Evolutionary conservation across 2,329 filamentous ascomycete genomes (phyloP), one percentile per base, ranked within the genome.

Genomic region (Arthrobotrys entomopaga): DNA sequence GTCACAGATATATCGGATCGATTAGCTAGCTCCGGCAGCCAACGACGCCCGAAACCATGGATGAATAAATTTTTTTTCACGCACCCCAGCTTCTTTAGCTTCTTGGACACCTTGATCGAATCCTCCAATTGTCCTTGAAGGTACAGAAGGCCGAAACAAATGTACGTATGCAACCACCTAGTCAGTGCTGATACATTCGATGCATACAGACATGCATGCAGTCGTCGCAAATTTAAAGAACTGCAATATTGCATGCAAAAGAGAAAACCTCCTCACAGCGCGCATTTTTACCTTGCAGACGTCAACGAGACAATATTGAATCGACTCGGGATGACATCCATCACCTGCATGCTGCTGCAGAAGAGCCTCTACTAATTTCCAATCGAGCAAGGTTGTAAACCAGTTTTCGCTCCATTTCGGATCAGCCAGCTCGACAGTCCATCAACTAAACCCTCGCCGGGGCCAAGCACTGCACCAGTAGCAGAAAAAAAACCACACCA

Each of bases 311-410:
- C 5, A 34, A 34, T 34, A 56, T 65, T 26, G 22, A 65, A 46
- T 42, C 42, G 42, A 46, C 53, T 57, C 34, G 53, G 42, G 53
- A 57, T 57, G 53, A 57, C 53, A 57, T 57, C 53, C 53, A 2
- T 61, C 29, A 54, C 56, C 60, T 69, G 65, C 65, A 69, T 24
- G 56, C 20, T 43, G 46, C 49, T 69, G 65, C 65, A 69, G 34
- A 59, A 69, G 65, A 69, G 65, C 65, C 65, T 69, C 65, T 40
- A 60, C 60, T 69, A 69, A 69, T 69, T 69, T 69, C 65, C 16
- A 66, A 65, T 26, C 16, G 22, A 15, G 29, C 64, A 67, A 40
- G 65, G 57, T 56, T 56, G 22, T 54, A 49, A 69, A 60, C 65
- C 65, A 69, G 57, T 69, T 69, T 61, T 69, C 49, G 56, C 49